These are phyloP conservation scores for Fusarium sambucinum DNA, from an alignment of 2,329 filamentous ascomycete species.

Conservation along the genomic window DNA sequence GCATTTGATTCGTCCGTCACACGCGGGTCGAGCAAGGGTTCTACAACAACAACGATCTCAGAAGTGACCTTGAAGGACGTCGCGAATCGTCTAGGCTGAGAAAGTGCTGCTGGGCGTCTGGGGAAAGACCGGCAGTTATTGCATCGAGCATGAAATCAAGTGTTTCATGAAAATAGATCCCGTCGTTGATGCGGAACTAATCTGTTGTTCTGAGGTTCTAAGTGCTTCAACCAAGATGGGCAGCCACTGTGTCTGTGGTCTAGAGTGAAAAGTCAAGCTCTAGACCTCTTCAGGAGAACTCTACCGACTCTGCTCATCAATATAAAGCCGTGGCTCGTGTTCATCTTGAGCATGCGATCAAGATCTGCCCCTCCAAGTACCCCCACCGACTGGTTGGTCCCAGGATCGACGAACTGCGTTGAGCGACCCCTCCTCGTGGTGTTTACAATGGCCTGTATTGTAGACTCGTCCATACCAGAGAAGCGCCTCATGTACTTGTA, in stretches of 20 bases:
- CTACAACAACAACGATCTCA: slow-evolving; percentile 27
- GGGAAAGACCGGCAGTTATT: slow-evolving; percentile 12
- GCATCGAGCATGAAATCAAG: slow-evolving; percentile 17
- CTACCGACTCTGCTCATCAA: slow-evolving; percentile 2
- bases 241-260: neutral
- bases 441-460: slow-evolving; percentile 44
- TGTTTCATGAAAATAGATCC: slow-evolving; percentile 14
- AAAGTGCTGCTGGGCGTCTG: slow-evolving; percentile 3
- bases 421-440: slow-evolving; percentile 50
- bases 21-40: slow-evolving; percentile 28
- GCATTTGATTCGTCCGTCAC: slow-evolving; percentile 41
- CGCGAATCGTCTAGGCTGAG: slow-evolving; percentile 26
- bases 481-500: slow-evolving; percentile 35
- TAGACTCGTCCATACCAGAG: slow-evolving; percentile 29
- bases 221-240: neutral
- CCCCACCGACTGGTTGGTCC: slow-evolving; percentile 44
- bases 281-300: neutral
- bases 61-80: slow-evolving; percentile 20
- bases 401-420: slow-evolving; percentile 49
- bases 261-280: neutral
- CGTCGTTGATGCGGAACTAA: neutral
- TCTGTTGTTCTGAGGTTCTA: neutral
- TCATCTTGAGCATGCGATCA: slow-evolving; percentile 28
- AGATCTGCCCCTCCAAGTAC: slow-evolving; percentile 47
- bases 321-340: slow-evolving; percentile 28